A percentile compares a stretch with the other conserved stretches of the same genome.
Conservation (phyloP, 768 basidiomycete genomes). For the Russula compacta region DNA sequence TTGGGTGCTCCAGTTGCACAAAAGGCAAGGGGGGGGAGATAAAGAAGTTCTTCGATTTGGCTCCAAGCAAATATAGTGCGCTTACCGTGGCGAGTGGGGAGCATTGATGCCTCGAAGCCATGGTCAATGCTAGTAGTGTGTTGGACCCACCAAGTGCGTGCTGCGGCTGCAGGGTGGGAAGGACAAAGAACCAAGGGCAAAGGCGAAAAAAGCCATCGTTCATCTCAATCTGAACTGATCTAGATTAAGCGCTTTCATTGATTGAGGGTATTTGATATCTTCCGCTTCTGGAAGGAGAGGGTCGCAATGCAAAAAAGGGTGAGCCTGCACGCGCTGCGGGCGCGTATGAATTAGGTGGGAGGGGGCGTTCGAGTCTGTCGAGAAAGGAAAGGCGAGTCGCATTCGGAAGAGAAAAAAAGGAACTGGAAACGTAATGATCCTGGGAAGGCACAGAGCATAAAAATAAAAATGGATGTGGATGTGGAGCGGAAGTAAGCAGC, state of each 20-base stretch:
- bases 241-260: not conserved
- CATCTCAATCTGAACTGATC: conserved; percentile 1
- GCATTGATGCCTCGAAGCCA: not conserved
- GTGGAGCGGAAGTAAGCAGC: conserved; percentile 10
- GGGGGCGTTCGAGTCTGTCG: not conserved
- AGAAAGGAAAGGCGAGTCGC: conserved; percentile 11
- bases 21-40: not conserved
- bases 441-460: conserved; percentile 10
- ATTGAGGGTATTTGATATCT: not conserved
- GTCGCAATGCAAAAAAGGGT: not conserved
- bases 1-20: not conserved
- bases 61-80: not conserved
- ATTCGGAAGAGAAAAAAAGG: conserved; percentile 6
- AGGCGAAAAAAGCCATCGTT: not conserved
- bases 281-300: not conserved
- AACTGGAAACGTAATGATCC: conserved; percentile 13
- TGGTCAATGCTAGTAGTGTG: not conserved
- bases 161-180: no score
- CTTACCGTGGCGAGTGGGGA: not conserved
- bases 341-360: not conserved
- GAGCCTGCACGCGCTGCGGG: not conserved
- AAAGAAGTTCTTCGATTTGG: conserved; percentile 8
- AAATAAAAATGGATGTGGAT: not conserved
- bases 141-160: not conserved
- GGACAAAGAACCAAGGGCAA: not conserved